Percentiles rank a stretch among this genome's conserved stretches.
Conservation (phyloP, 306 rosid genomes). For the Acacia crassicarpa region DNA sequence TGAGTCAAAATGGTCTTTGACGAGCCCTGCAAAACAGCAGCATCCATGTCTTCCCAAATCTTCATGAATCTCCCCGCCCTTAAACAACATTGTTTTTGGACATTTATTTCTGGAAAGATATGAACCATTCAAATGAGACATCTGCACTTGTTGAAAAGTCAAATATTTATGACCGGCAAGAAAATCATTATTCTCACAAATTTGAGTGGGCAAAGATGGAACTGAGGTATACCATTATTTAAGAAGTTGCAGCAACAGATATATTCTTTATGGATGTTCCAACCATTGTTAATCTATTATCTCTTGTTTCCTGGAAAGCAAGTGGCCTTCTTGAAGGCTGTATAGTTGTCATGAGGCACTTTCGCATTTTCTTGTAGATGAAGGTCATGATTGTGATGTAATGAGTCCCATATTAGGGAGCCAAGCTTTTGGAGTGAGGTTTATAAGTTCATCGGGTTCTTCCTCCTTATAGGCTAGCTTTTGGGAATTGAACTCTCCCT, state of each 20-base stretch:
- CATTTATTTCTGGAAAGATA: not conserved
- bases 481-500: too few species aligned
- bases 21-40: not conserved
- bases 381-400: not conserved
- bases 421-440: too few species aligned
- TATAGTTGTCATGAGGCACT: not conserved
- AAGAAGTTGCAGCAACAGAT: not conserved
- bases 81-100: not conserved
- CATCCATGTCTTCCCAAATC: not conserved
- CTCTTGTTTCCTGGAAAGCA: not conserved
- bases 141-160: not conserved
- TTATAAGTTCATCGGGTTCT: too few species aligned
- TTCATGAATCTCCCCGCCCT: not conserved
- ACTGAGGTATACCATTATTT: not conserved
- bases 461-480: too few species aligned
- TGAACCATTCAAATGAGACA: not conserved
- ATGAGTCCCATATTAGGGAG: too few species aligned
- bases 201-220: not conserved
- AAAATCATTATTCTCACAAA: not conserved
- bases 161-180: not conserved
- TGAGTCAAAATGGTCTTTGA: not conserved
- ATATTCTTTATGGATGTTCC: not conserved
- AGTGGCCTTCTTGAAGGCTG: not conserved
- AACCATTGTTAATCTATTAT: not conserved
- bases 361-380: not conserved